Evolutionary conservation across 2,329 filamentous ascomycete species (phyloP), one percentile per base, ranked within the genome.

Genomic region (Colletotrichum neosansevieriae): DNA sequence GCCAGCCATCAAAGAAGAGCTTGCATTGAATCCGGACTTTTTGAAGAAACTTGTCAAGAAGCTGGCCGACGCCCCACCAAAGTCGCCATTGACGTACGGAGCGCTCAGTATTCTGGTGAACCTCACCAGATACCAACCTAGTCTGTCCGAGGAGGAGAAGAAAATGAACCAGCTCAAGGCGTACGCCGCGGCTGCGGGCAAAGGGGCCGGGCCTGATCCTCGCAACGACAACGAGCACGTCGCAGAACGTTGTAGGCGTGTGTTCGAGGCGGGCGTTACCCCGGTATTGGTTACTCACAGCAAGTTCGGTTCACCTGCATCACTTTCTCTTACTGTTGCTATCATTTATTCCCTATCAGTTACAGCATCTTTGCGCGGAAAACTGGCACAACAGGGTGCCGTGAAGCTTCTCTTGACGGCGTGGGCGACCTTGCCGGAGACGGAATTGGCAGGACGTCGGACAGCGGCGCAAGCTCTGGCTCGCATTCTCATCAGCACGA

Each of bases 361-460:
- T 74, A 90, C 89, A n/a, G 84, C 90, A 44, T 89, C 89, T 63
- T 85, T 94, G 64, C 89, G 96, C 11, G 92, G 94, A 0, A 86
- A 88, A 56, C 89, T 99, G 71, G 93, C 94, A 3, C 96, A 98
- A 76, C 94, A 98, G 83, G 96, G 96, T n/a, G 94, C 93, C 2
- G 88, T 98, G 17, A 96, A 92, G 73, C 86, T 98, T 1, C 85
- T 98, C 21, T 86, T 98, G 29, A 87, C 91, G 13, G 87, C 91
- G 62, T 90, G 89, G 85, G 84, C 86, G 12, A 82, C 84, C n/a
- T 84, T 93, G 3, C 83, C 87, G 2, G 83, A 87, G 34, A 81
- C 83, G 2, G 85, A 86, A 50, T 72, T 76, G 10, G 75, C 76
- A 36, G 75, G 81, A 1, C 86, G 83, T 70, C 85, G 88, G 24